Evolutionary conservation across 2,329 filamentous ascomycete genomes (phyloP), one percentile per base, ranked within the genome.

Genomic region (Neodidymelliopsis sp.): DNA sequence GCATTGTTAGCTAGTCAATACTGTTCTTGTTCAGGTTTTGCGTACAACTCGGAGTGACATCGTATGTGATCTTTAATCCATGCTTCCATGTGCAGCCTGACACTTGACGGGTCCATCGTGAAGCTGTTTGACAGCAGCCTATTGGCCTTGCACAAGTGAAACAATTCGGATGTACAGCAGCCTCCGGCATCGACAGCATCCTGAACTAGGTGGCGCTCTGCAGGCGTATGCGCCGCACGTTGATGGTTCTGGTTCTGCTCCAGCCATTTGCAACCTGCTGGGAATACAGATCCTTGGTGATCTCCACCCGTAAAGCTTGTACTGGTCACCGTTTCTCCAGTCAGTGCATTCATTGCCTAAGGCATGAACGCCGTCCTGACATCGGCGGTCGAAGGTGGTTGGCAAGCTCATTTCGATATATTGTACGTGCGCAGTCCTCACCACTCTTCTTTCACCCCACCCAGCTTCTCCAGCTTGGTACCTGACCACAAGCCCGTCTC

Each of bases 241-340:
- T 56, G 54, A 49, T 53, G 42, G 54, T 35, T 41, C 39, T 37
- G 29, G 36, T 35, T 51, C 46, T 53, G 28, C 40, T 53, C 40
- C 24, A 40, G 28, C 56, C 51, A 66, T 65, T 57, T 65, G 60
- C 56, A 50, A 62, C 61, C 53, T 46, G 40, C 55, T 41, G 39
- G 41, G 53, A 58, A 51, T 33, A 41, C 46, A 38, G 31, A 45
- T 15, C 29, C 54, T 57, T 52, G 49, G 41, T 49, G 20, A 20
- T 27, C 30, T 16, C 44, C 31, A 49, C 45, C 45, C 45, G 42
- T 42, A 45, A 53, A 56, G 44, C 38, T 48, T 59, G 59, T 62
- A 48, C 54, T 55, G 59, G 53, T 54, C 61, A 43, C 34, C 53
- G 50, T 54, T 59, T 64, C 48, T 42, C 22, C 36, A 34, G 30